phyloP scores from a whole-genome alignment of 2,329 filamentous ascomycete species.

The Pseudocercospora macadamiae region DNA sequence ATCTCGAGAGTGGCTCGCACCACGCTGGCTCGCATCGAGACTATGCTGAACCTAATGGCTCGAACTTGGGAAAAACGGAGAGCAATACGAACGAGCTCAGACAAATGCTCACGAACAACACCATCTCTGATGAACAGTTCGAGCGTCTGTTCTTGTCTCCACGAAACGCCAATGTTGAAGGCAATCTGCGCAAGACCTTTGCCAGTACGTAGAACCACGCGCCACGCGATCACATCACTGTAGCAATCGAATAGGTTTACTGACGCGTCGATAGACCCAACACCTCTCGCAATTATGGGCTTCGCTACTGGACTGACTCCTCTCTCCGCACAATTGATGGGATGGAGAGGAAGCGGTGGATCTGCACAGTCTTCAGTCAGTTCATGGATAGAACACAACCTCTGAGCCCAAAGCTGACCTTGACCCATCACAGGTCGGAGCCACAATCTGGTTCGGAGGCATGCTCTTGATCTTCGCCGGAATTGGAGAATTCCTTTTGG shows the following conservation, averaged over 20 bases:
- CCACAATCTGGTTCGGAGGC: constrained; percentile 40
- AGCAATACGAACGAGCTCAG: neutral
- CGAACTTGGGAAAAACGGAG: neutral
- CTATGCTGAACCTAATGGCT: constrained; percentile 4
- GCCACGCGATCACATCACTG: no score
- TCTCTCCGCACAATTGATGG: constrained; percentile 24
- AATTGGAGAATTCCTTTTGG: constrained; percentile 42
- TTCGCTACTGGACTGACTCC: constrained; percentile 28
- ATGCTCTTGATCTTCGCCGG: constrained; percentile 39
- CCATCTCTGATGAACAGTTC: constrained; percentile 32
- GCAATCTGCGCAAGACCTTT: constrained; percentile 27
- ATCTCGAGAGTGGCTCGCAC: constrained; percentile 3
- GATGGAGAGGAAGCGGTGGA: constrained; percentile 18
- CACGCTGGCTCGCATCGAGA: neutral
- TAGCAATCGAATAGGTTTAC: constrained; percentile 6
- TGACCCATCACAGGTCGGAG: constrained; percentile 14
- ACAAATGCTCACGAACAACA: constrained; percentile 22
- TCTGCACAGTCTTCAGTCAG: constrained; percentile 5
- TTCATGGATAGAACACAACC: neutral
- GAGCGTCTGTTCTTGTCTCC: constrained; percentile 30
- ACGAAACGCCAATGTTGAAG: constrained; percentile 18
- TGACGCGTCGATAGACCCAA: constrained; percentile 16
- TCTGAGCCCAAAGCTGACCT: neutral
- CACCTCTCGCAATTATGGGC: constrained; percentile 27
- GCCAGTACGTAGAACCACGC: constrained; percentile 3